Percentiles rank a stretch among this genome's conserved stretches.
Conservation (phyloP, 177 flowering plant species). For the Vitis hybrid region DNA sequence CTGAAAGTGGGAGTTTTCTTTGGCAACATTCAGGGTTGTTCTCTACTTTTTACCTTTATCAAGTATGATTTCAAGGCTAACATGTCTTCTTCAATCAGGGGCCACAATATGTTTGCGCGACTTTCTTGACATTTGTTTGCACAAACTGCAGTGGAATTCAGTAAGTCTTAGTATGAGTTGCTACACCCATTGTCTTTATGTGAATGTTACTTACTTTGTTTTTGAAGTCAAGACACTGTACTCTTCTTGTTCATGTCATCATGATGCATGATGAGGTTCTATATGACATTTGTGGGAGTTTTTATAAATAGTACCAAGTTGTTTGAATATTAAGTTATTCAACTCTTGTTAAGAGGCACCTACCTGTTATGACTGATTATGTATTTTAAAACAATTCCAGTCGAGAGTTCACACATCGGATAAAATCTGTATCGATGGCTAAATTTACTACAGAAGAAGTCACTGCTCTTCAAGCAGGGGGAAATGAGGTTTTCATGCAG, state of each 20-base stretch:
- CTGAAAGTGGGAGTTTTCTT: too few relatives aligned
- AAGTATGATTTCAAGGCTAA: neutral
- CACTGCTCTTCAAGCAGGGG: slow-evolving; percentile 47
- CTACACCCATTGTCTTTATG: neutral
- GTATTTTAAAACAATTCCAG: slow-evolving; percentile 17
- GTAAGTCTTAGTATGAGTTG: slow-evolving; percentile 30
- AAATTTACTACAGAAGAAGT: slow-evolving; percentile 46
- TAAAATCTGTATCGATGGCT: slow-evolving; percentile 49
- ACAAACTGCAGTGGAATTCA: slow-evolving; percentile 51
- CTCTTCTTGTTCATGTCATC: neutral
- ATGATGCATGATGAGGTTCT: neutral
- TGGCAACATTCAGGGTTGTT: too few relatives aligned
- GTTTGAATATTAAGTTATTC: neutral
- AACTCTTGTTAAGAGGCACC: neutral
- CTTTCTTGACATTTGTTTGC: slow-evolving; percentile 50
- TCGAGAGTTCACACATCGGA: slow-evolving; percentile 51
- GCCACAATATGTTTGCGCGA: slow-evolving; percentile 58
- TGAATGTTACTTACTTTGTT: neutral
- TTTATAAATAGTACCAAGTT: neutral
- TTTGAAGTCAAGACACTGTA: neutral
- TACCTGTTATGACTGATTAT: neutral
- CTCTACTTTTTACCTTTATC: neutral
- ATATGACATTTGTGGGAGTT: neutral
- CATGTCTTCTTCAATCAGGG: slow-evolving; percentile 31
- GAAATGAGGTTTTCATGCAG: slow-evolving; percentile 39